Evolutionary conservation across 2,329 filamentous ascomycete genomes (phyloP).

Genomic region (Pyricularia pennisetigena): DNA sequence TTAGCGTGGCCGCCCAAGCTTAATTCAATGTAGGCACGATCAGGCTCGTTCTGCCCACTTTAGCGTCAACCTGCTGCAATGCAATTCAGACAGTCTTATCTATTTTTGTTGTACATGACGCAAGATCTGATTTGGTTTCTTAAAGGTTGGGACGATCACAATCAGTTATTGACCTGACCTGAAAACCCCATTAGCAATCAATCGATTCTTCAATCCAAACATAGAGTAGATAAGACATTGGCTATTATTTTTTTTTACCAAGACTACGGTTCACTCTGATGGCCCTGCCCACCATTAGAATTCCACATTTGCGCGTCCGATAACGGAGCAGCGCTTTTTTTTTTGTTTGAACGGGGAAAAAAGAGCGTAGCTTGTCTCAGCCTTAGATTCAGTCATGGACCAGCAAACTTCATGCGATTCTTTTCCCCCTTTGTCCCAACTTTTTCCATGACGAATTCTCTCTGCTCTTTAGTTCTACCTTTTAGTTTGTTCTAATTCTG

Average conservation of each 20-base stretch:
- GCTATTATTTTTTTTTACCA: neutral
- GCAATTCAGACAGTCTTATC: neutral
- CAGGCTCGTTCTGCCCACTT: neutral
- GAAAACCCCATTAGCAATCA: neutral
- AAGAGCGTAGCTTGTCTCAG: neutral
- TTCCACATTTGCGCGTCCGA: neutral
- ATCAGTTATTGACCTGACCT: neutral
- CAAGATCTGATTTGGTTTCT: neutral
- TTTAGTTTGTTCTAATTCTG: neutral
- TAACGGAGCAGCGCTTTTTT: neutral
- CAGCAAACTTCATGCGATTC: neutral
- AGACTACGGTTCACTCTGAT: neutral
- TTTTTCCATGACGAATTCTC: neutral
- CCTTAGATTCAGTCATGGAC: neutral
- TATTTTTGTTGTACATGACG: neutral
- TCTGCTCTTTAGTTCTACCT: neutral
- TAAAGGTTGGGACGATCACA: neutral
- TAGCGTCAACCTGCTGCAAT: neutral
- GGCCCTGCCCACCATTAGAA: neutral
- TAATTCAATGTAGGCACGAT: neutral
- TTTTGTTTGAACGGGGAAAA: neutral
- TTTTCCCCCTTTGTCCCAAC: neutral
- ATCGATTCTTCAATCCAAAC: neutral
- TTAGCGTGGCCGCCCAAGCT: neutral
- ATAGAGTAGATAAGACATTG: neutral